A percentile compares a stretch with the other conserved stretches of the same genome.
Evolutionary conservation across 345 rosid species (phyloP).

Genomic region (Populus euphratica): DNA sequence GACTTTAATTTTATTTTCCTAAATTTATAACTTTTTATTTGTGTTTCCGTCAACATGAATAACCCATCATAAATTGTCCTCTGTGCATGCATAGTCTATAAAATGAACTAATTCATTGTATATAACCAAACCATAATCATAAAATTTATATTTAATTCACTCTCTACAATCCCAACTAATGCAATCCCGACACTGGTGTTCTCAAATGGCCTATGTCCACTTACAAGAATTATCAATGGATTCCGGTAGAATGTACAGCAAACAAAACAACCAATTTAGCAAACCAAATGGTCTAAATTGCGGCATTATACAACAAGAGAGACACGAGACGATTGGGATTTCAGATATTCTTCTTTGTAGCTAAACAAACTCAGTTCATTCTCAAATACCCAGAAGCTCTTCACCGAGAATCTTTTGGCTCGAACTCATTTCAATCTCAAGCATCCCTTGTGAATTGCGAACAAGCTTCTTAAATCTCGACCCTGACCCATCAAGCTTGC

Average conservation of each 20-base stretch:
- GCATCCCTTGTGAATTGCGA: background rate
- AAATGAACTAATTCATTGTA: too few relatives aligned
- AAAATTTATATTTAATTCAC: background rate
- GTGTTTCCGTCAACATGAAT: too few relatives aligned
- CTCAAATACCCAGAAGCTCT: background rate
- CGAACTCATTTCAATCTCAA: too few relatives aligned
- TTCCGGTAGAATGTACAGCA: background rate
- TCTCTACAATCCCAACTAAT: background rate
- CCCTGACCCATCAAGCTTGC: background rate
- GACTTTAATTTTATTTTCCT: too few relatives aligned
- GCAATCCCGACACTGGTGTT: background rate
- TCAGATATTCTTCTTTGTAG: background rate
- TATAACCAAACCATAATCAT: too few relatives aligned
- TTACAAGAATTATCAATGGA: background rate
- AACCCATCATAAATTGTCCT: too few relatives aligned
- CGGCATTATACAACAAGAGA: too few relatives aligned
- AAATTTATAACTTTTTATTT: too few relatives aligned
- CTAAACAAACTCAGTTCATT: background rate
- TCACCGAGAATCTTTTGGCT: too few relatives aligned
- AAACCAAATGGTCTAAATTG: too few relatives aligned
- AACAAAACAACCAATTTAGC: background rate
- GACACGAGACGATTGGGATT: too few relatives aligned
- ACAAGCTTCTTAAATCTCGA: background rate
- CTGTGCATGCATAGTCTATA: too few relatives aligned
- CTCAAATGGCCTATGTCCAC: background rate